Conservation (phyloP, 495 filamentous ascomycete genomes). For the Annulohypoxylon nitens region DNA sequence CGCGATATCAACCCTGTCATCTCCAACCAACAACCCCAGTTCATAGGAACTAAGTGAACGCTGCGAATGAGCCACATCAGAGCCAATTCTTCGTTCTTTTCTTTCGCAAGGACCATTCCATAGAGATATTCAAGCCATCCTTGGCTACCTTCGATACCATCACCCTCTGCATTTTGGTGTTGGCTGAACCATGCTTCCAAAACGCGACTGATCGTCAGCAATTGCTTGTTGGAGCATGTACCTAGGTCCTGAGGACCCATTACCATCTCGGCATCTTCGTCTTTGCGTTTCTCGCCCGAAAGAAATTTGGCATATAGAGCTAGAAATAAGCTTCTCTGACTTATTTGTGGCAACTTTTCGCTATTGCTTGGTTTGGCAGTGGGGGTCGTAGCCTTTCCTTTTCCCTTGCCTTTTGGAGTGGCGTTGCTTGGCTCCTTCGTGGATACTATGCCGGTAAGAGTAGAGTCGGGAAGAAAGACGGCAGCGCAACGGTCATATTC, state of each 20-base stretch:
- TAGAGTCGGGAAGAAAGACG: conserved; percentile 82
- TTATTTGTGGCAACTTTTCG: conserved; percentile 64
- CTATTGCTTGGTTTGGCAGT: conserved; percentile 32
- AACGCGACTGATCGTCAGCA: conserved; percentile 77
- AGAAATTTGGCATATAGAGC: conserved; percentile 93
- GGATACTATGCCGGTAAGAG: conserved; percentile 72
- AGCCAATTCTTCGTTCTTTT: conserved; percentile 87
- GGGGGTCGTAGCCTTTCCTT: conserved; percentile 64
- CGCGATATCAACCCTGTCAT: conserved; percentile 79
- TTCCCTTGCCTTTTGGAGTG: conserved; percentile 55
- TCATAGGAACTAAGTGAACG: conserved; percentile 87
- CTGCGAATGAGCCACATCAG: conserved; percentile 85
- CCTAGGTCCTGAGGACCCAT: conserved; percentile 92
- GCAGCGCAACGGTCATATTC: conserved; percentile 96
- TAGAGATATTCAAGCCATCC: conserved; percentile 98
- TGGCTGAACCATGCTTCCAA: conserved; percentile 82
- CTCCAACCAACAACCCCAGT: conserved; percentile 98
- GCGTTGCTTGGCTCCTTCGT: conserved; percentile 61
- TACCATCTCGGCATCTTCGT: conserved; percentile 98
- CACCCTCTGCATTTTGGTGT: conserved; percentile 67
- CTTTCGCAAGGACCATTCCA: conserved; percentile 88
- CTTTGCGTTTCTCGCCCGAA: conserved; percentile 93
- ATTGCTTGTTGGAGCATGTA: conserved; percentile 83
- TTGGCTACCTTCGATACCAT: conserved; percentile 72
- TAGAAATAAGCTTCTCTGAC: conserved; percentile 93